Conservation (phyloP, 2,329 filamentous ascomycete species). For the Alternaria solani region DNA sequence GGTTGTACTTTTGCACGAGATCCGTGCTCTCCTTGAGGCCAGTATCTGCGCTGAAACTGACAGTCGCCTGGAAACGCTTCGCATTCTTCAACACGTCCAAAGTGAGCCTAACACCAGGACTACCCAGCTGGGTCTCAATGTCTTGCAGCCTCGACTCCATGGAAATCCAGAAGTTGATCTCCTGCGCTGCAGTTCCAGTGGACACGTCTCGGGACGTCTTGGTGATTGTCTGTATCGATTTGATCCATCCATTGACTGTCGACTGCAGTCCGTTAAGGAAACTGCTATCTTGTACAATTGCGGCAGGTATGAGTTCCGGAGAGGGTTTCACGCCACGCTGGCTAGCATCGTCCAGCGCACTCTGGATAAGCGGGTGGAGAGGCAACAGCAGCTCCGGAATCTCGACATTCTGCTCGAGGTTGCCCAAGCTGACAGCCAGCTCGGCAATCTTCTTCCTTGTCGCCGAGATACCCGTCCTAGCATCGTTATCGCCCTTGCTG, state of each 20-base stretch:
- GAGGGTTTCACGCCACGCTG: conserved; percentile 72
- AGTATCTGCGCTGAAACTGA: conserved; percentile 96
- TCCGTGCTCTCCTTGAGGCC: conserved; percentile 96
- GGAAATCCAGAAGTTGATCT: conserved; percentile 98
- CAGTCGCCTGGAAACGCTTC: conserved; percentile 96
- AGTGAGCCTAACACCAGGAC: conserved; percentile 88
- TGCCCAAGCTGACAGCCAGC: conserved; percentile 85
- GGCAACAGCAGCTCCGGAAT: conserved; percentile 90
- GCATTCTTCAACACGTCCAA: conserved; percentile 95
- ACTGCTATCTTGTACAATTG: conserved; percentile 83
- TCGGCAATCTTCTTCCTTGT: conserved; percentile 98
- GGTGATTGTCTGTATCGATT: conserved; percentile 95
- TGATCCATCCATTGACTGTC: conserved; percentile 97
- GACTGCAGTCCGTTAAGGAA: conserved; percentile 94
- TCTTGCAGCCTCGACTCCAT: conserved; percentile 94
- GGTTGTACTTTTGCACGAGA: conserved; percentile 97
- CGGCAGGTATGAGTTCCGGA: conserved; percentile 77
- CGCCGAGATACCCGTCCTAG: conserved; percentile 94
- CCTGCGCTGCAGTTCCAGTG: conserved; percentile 84
- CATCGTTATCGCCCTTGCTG: conserved; percentile 82
- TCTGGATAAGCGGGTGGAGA: conserved; percentile 88
- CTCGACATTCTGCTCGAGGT: conserved; percentile 97
- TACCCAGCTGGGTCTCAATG: conserved; percentile 86
- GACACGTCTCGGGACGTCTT: conserved; percentile 88
- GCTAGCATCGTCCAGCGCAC: conserved; percentile 79